phyloP scores from a whole-genome alignment of 345 rosid species.

The Boechera stricta region DNA sequence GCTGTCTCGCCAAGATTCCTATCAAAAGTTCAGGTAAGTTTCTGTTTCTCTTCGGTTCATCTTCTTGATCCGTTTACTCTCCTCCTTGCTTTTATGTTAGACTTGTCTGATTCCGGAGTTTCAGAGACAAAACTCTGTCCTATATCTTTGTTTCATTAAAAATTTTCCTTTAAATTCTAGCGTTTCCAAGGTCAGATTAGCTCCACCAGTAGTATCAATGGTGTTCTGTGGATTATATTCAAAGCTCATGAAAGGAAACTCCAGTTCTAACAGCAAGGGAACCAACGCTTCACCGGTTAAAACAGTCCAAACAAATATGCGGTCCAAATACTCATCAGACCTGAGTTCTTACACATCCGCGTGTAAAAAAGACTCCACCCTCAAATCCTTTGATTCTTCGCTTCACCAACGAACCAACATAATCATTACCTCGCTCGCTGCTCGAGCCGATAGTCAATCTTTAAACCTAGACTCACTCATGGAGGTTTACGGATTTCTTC shows the following conservation, averaged over 20 bases:
- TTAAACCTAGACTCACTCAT: constrained; percentile 65
- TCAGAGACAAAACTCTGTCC: constrained; percentile 13
- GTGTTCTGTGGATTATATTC: constrained; percentile 29
- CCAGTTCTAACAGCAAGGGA: neutral
- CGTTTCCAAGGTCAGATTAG: neutral
- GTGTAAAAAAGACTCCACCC: constrained; percentile 60
- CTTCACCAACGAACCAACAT: constrained; percentile 63
- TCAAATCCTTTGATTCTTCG: constrained; percentile 61
- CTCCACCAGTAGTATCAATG: constrained; percentile 12
- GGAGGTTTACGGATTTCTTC: constrained; percentile 62
- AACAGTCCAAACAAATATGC: neutral
- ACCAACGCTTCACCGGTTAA: too few relatives aligned
- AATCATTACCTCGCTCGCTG: constrained; percentile 55
- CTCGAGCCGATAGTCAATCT: constrained; percentile 52
- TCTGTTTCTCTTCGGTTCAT: neutral
- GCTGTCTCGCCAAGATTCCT: constrained; percentile 2
- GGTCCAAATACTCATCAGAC: constrained; percentile 46
- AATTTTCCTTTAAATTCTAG: neutral
- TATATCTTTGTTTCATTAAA: neutral
- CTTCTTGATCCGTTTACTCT: neutral
- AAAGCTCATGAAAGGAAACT: neutral
- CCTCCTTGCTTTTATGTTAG: neutral
- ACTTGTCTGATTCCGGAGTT: neutral
- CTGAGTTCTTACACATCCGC: constrained; percentile 70
- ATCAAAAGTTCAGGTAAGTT: constrained; percentile 2